These are phyloP conservation scores for Phaeolepiota aurea DNA, from an alignment of 768 basidiomycete species.

Conservation along the genomic window DNA sequence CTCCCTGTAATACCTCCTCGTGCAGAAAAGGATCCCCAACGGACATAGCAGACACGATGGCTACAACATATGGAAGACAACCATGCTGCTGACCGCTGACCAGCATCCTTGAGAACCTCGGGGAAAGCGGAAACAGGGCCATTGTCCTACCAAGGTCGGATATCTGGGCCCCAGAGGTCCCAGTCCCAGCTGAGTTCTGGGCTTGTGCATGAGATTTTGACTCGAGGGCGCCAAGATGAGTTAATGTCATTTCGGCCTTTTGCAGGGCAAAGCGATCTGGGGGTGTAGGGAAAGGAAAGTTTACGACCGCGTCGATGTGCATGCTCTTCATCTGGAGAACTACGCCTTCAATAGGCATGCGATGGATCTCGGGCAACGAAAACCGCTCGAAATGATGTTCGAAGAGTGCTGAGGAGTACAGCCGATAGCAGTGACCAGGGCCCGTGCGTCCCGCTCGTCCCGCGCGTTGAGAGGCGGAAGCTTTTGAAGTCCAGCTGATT, in stretches of 20 bases:
- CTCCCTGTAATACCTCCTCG: constrained; percentile 55
- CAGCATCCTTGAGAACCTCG: constrained; percentile 93
- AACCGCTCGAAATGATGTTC: constrained; percentile 90
- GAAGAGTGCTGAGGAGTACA: constrained; percentile 92
- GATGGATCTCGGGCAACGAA: constrained; percentile 84
- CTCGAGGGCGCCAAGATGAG: constrained; percentile 74
- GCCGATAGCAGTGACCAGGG: constrained; percentile 95
- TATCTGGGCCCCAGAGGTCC: constrained; percentile 44
- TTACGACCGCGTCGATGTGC: constrained; percentile 93
- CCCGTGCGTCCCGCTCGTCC: constrained; percentile 97
- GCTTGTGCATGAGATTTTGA: constrained; percentile 16
- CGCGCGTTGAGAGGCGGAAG: constrained; percentile 88
- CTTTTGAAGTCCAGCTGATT: constrained; percentile 91
- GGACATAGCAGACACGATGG: constrained; percentile 83
- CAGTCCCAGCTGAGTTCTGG: constrained; percentile 3
- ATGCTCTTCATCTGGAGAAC: constrained; percentile 99
- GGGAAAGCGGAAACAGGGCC: constrained; percentile 90
- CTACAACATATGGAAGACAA: constrained; percentile 80
- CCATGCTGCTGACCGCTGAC: constrained; percentile 84
- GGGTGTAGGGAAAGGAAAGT: constrained; percentile 97
- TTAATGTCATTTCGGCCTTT: constrained; percentile 77
- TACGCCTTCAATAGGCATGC: constrained; percentile 94
- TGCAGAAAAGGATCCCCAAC: constrained; percentile 95
- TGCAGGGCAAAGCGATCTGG: constrained; percentile 71
- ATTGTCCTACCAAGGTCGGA: constrained; percentile 89